These are phyloP conservation scores for Pilaira anomala DNA, from an alignment of 192 early-diverging fungal species.

Conservation along the genomic window DNA sequence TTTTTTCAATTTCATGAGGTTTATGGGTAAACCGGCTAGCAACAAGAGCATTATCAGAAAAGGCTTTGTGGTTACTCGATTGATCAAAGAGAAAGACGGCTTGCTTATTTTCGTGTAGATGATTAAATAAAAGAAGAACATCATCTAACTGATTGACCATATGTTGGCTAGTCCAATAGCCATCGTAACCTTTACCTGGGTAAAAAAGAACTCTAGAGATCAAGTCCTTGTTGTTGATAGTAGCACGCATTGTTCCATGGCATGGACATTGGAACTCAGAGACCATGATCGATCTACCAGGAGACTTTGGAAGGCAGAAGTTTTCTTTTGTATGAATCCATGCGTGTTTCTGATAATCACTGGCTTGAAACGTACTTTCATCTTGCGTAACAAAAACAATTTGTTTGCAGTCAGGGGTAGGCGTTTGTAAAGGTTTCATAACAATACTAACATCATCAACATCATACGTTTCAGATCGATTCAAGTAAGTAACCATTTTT, in stretches of 20 bases:
- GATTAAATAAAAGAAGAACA: conserved; percentile 17
- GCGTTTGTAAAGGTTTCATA: too few species aligned
- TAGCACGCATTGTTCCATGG: too few species aligned
- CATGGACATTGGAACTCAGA: conserved; percentile 6
- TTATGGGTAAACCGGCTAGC: conserved; percentile 31
- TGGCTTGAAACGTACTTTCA: background rate
- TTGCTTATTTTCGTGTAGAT: conserved; percentile 9
- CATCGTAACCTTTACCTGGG: background rate
- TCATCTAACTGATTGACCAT: conserved; percentile 3
- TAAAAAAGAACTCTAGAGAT: background rate
- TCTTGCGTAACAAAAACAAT: conserved; percentile 4
- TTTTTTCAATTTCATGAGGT: too few species aligned
- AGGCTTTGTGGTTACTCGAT: conserved; percentile 21
- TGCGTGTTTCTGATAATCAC: background rate
- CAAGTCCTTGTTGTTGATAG: background rate
- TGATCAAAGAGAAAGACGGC: conserved; percentile 34
- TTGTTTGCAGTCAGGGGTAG: background rate
- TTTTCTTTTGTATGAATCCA: background rate
- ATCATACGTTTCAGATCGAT: too few species aligned
- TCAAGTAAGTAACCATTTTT: too few species aligned
- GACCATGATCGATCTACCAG: conserved; percentile 4
- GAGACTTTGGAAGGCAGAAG: background rate
- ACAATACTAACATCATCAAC: too few species aligned
- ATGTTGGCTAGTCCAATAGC: background rate
- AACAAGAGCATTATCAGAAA: conserved; percentile 27